Base-by-base conservation (phyloP, 192 early-diverging fungal species). In the Coemansia nantahalensis region DNA sequence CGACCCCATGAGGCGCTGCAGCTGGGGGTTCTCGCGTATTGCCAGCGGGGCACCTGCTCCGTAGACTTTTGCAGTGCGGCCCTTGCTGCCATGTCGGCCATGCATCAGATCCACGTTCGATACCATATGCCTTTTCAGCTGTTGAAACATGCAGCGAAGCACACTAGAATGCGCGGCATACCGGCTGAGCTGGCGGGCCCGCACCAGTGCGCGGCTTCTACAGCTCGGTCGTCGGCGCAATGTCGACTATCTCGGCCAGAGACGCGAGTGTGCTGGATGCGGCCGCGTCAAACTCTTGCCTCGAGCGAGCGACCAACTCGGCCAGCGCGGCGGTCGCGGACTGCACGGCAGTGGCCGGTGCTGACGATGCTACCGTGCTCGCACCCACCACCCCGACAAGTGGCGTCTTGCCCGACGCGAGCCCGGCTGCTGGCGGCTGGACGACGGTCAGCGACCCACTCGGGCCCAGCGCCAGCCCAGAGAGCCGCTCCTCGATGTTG, bases 1-100 rank as follows among this genome's bases (percentile, higher is more conserved):
- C 0, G 66, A 77, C 16, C 61, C 67, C 13, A 51, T 48, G 39
- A 51, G 24, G 38, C 38, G 45, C 22, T 61, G 50, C 56, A 38
- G 38, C 18, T 77, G 73, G 73, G 73, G 73, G 10, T 52, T 68
- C 17, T 62, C 72, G 10, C n/a, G 19, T 3, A 31, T 24, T 16
- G 12, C 4, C n/a, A n/a, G n/a, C n/a, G n/a, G n/a, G n/a, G n/a
- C n/a, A n/a, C n/a, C n/a, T n/a, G n/a, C n/a, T n/a, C n/a, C n/a
- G n/a, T n/a, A n/a, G n/a, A n/a, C n/a, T n/a, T n/a, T n/a, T n/a
- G n/a, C n/a, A n/a, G n/a, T n/a, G n/a, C n/a, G n/a, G n/a, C n/a
- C n/a, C n/a, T n/a, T n/a, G n/a, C n/a, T n/a, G n/a, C n/a, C n/a
- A n/a, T n/a, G n/a, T n/a, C n/a, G n/a, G n/a, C n/a, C n/a, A n/a